Percentiles rank a stretch among this genome's conserved stretches.
phyloP scores from a whole-genome alignment of 2,329 filamentous ascomycete genomes.

The Emydomyces testavorans region DNA sequence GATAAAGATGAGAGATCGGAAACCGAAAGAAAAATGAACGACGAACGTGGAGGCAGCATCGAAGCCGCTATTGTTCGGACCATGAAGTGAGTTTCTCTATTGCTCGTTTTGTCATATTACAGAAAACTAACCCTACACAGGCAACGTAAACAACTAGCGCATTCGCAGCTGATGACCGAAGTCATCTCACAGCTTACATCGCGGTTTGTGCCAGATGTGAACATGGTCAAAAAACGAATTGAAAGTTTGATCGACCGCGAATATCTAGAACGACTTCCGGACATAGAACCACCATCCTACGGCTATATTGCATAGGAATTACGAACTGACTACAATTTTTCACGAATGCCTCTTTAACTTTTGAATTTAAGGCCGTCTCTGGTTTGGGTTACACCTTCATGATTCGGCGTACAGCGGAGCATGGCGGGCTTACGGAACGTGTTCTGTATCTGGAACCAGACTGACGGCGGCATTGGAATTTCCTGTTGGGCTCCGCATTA shows the following conservation, averaged over 20 bases:
- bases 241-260: slow-evolving; percentile 45
- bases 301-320: slow-evolving; percentile 32
- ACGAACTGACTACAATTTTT: neutral
- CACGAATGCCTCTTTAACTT: neutral
- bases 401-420: neutral
- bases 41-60: slow-evolving; percentile 40
- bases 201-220: slow-evolving; percentile 42
- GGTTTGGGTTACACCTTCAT: neutral
- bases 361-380: neutral
- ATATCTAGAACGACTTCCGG: slow-evolving; percentile 38
- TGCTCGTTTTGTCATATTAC: neutral
- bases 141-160: slow-evolving; percentile 39
- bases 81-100: slow-evolving; percentile 37
- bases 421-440: neutral
- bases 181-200: slow-evolving; percentile 39
- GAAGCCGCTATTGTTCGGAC: slow-evolving; percentile 44
- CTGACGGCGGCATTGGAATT: neutral
- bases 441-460: neutral
- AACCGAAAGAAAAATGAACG: slow-evolving; percentile 41
- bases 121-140: slow-evolving; percentile 20
- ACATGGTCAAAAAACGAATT: slow-evolving; percentile 44
- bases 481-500: neutral
- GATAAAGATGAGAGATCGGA: slow-evolving; percentile 48
- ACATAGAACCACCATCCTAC: slow-evolving; percentile 36
- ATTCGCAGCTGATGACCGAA: slow-evolving; percentile 41